These are phyloP conservation scores for Penicillium carneum DNA, from an alignment of 2,329 filamentous ascomycete species.

Conservation along the genomic window DNA sequence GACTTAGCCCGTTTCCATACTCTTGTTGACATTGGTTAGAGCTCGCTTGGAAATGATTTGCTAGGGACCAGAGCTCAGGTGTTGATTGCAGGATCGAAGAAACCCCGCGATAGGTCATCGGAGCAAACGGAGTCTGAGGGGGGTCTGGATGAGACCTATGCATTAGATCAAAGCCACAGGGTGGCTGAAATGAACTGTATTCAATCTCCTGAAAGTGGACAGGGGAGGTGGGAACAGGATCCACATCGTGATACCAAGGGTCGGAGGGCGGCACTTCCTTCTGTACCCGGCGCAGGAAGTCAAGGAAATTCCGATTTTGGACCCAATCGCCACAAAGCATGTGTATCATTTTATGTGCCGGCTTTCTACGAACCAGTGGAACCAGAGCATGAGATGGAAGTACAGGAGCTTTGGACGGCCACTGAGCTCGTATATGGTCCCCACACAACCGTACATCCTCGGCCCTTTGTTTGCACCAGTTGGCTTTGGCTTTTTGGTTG, in stretches of 20 bases:
- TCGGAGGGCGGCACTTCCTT: not conserved
- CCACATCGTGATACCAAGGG: not conserved
- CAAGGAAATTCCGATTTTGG: not conserved
- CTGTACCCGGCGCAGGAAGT: not conserved
- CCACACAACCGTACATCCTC: not conserved
- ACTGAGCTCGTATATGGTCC: not conserved
- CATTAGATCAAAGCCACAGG: not conserved
- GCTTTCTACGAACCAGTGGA: not conserved
- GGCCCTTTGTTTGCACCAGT: not conserved
- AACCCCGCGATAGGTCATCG: not conserved
- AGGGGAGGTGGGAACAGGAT: not conserved
- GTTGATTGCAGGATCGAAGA: not conserved
- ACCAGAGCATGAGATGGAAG: not conserved
- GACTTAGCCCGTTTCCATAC: not conserved
- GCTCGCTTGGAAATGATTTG: not conserved
- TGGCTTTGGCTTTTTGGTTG: not conserved
- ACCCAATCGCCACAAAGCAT: not conserved
- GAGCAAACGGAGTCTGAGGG: not conserved
- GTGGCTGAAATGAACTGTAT: not conserved
- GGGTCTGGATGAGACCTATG: not conserved
- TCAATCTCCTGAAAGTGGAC: not conserved
- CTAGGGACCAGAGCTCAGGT: not conserved
- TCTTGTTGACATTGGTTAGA: not conserved
- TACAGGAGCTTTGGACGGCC: not conserved
- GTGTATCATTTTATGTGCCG: not conserved